Evolutionary conservation across 768 basidiomycete species (phyloP), one percentile per base, ranked within the genome.

Genomic region (Coprinopsis sp.): DNA sequence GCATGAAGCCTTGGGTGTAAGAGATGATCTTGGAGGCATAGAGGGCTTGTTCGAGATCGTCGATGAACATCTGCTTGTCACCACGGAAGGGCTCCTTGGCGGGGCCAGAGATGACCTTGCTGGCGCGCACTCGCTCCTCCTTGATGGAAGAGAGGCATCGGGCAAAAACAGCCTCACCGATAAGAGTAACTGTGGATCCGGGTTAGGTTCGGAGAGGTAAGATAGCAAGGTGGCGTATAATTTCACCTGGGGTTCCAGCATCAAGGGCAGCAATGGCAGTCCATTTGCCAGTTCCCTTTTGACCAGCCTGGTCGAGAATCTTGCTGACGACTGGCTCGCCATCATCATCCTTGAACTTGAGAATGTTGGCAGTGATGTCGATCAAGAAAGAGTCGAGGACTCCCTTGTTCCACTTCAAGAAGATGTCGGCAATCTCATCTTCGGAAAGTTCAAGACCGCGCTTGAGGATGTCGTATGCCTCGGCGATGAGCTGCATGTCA

Each of bases 221-320:
- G 40, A 28, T 39, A 40, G 37, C 22, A 33, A 28, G 47, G 43
- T 51, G 30, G 44, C 40, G 52, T n/a, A n/a, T n/a, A 38, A 23
- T 64, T 81, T 51, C 52, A 88, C 90, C 91, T 34, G 89, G 77
- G 50, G 79, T 85, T 58, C 90, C 93, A 54, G 90, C 85, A 44
- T 99, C 96, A 55, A 99, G 82, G 50, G 96, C 96, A 57, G 85
- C 85, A 59, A 97, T 88, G 47, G 96, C 96, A 46, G 96, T 99
- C 96, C 96, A 99, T 72, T 99, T 99, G 49, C 96, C 93, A 52
- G 96, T 99, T 63, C 96, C 96, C 72, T 99, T 99, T 69, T 99
- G 96, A 30, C 95, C 95, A 50, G 96, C 96, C 60, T 87, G 66
- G 68, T 99, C 96, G 55, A 96, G 79, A 60, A 99, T 95, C 73